These are phyloP conservation scores for Sophora flavescens DNA, from an alignment of 306 rosid genomes.

Conservation along the genomic window DNA sequence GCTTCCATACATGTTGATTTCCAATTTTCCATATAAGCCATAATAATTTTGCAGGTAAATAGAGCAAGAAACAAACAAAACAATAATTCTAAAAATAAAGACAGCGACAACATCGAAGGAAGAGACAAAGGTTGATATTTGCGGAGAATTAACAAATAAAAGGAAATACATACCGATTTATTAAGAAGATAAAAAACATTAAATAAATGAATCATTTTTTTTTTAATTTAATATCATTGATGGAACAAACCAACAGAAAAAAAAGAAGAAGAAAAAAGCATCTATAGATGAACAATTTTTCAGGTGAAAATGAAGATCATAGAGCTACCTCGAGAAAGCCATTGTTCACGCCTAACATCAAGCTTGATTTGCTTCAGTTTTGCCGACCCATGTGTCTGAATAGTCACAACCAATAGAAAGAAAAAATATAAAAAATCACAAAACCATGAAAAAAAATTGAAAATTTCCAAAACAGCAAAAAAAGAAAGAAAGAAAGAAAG, in stretches of 20 bases:
- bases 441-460: constrained; percentile 1
- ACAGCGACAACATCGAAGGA: constrained; percentile 1
- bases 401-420: constrained; percentile 1
- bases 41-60: neutral
- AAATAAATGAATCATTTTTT: too few relatives aligned
- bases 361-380: constrained; percentile 76
- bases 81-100: neutral
- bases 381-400: constrained; percentile 57
- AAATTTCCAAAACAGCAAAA: neutral
- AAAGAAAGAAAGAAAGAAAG: neutral
- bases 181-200: too few relatives aligned
- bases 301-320: constrained; percentile 5
- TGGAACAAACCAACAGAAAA: neutral
- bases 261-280: constrained; percentile 9
- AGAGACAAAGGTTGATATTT: constrained; percentile 14
- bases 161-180: neutral
- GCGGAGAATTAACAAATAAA: constrained; percentile 11
- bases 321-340: constrained; percentile 68
- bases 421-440: neutral
- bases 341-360: constrained; percentile 77
- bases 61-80: neutral
- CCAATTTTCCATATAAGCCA: neutral
- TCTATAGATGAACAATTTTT: constrained; percentile 1
- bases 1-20: constrained; percentile 1
- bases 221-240: neutral